Percentiles rank a stretch among this genome's conserved stretches.
Conservation (phyloP, 768 basidiomycete genomes). For the Suillus plorans region DNA sequence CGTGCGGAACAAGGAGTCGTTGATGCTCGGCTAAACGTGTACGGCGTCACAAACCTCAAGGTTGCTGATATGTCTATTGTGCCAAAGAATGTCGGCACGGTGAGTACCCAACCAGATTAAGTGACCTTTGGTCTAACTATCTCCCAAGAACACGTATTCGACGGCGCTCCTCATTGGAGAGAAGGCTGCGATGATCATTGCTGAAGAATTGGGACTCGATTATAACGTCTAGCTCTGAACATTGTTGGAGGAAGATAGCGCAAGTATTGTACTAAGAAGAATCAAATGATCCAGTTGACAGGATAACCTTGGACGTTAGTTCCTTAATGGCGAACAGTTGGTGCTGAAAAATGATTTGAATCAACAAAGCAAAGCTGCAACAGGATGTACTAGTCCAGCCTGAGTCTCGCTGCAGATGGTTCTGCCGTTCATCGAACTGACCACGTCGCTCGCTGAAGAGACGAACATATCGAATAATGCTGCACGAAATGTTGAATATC, state of each 20-base stretch:
- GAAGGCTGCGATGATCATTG: conserved; percentile 57
- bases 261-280: not conserved
- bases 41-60: conserved; percentile 41
- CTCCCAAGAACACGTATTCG: conserved; percentile 36
- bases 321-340: conserved; percentile 67
- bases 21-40: conserved; percentile 57
- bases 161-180: conserved; percentile 47
- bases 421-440: too few relatives aligned
- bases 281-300: conserved; percentile 47
- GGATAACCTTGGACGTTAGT: conserved; percentile 83
- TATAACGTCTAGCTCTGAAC: not conserved
- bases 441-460: too few relatives aligned
- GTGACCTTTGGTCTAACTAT: not conserved
- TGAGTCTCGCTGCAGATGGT: too few relatives aligned
- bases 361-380: not conserved
- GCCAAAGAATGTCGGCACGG: conserved; percentile 34
- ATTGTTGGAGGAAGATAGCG: not conserved
- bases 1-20: conserved; percentile 57
- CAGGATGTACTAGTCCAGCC: conserved; percentile 54
- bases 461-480: too few relatives aligned
- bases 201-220: conserved; percentile 42
- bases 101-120: conserved; percentile 9
- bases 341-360: conserved; percentile 48
- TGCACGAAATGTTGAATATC: too few relatives aligned
- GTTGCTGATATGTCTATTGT: conserved; percentile 33